Base-by-base conservation (phyloP, 495 filamentous ascomycete species). In the Podospora fimiseda region DNA sequence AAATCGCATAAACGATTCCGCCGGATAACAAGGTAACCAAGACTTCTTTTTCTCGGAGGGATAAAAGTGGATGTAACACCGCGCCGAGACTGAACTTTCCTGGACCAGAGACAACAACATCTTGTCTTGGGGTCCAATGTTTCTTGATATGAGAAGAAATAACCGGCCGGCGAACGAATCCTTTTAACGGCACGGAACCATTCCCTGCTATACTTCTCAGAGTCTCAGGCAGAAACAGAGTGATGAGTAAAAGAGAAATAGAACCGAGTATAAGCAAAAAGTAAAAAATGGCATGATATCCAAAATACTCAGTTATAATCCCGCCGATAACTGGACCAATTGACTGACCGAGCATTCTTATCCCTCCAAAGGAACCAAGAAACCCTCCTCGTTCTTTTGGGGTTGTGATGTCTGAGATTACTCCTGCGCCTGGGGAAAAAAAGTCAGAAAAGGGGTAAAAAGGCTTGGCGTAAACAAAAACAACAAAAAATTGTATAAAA, bases 241-340 rank as follows among this genome's bases (percentile, higher is more conserved):
- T 22, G 38, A 80, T 71, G 1, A 74, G n/a, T 11, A 70, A 30
- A 1, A 78, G 64, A 3, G 70, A 68, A 23, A 70, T 53, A 0
- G 64, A 74, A 1, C 66, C 69, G 14, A 77, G 62, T 14, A 84
- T 80, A 33, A 74, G 63, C 23, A 88, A 65, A 48, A 88, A 87
- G 80, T 80, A 86, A 65, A 88, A 89, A 23, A 86, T 83, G 42
- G 69, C 72, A 43, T 81, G 70, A 81, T 83, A 88, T 2, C 83
- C 82, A 9, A 82, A 67, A 51, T 74, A 85, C 30, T 83, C 72
- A 14, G 72, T 74, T n/a, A 88, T 66, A 1, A 84, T 58, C 1
- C 83, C 84, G 3, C 84, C 84, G 20, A 87, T 73, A 14, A 85
- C 69, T 0, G 82, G 82, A 0, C 80, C 82, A 21, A 85, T 60